These are phyloP conservation scores for Sanghuangporus weigelae DNA, from an alignment of 1,284 basidiomycete species.

Conservation along the genomic window DNA sequence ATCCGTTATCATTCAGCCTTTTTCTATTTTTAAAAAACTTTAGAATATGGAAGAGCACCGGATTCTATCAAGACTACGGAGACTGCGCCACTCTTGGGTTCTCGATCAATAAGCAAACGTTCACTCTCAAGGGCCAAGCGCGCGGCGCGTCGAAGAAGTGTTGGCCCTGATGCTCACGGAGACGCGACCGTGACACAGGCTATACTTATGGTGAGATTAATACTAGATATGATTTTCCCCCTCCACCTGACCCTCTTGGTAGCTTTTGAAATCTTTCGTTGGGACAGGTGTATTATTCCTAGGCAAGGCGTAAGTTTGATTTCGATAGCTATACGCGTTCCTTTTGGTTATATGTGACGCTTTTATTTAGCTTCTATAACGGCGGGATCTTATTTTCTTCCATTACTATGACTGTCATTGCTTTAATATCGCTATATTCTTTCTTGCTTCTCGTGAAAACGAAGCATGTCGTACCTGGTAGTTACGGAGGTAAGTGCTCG, in stretches of 20 bases:
- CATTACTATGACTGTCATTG: slow-evolving; percentile 76
- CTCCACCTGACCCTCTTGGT: slow-evolving; percentile 6
- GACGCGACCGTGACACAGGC: slow-evolving; percentile 88
- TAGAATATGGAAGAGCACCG: not conserved
- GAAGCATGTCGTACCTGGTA: slow-evolving; percentile 86
- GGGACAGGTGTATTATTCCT: slow-evolving; percentile 96
- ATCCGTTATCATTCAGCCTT: not conserved
- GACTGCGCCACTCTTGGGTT: slow-evolving; percentile 18
- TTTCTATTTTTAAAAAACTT: not conserved
- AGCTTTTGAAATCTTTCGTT: slow-evolving; percentile 93
- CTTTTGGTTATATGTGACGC: not conserved
- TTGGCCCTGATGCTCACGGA: slow-evolving; percentile 50
- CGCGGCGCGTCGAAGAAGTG: slow-evolving; percentile 38
- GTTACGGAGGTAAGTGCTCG: slow-evolving; percentile 74
- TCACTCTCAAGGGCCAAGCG: slow-evolving; percentile 49
- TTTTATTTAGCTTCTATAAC: slow-evolving; percentile 74
- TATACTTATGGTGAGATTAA: slow-evolving; percentile 71
- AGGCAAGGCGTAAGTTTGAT: slow-evolving; percentile 50
- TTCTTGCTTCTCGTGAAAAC: slow-evolving; percentile 91
- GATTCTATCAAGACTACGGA: slow-evolving; percentile 12
- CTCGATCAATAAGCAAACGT: slow-evolving; percentile 19
- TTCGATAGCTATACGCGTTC: not conserved
- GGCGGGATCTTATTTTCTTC: slow-evolving; percentile 92
- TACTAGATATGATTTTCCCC: not conserved
- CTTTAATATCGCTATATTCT: slow-evolving; percentile 86